Conservation (phyloP, 257 asterid genomes). For the Solanum lycopersicoides region DNA sequence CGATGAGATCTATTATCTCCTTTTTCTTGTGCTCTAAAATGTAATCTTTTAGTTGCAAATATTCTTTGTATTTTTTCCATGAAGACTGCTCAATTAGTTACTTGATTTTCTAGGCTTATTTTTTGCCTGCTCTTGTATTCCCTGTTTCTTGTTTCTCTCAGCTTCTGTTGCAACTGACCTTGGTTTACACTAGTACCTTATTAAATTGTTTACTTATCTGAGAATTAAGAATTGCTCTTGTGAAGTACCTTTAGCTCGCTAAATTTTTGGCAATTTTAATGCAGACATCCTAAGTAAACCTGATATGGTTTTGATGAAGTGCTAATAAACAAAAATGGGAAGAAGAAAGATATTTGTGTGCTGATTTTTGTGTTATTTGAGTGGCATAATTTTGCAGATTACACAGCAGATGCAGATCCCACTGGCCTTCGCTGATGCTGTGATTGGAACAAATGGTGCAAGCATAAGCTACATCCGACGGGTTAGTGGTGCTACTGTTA, state of each 20-base stretch:
- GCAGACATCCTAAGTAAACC: neutral
- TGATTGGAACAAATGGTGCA: slow-evolving; percentile 85
- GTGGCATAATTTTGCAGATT: slow-evolving; percentile 32
- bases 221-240: neutral
- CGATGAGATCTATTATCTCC: neutral
- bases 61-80: neutral
- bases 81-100: neutral
- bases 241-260: neutral
- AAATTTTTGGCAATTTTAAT: neutral
- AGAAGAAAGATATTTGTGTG: neutral
- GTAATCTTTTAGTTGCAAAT: neutral
- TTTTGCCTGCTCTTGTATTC: neutral
- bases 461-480: slow-evolving; percentile 87
- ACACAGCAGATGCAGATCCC: slow-evolving; percentile 85
- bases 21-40: neutral
- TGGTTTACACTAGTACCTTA: neutral
- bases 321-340: neutral
- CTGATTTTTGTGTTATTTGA: neutral
- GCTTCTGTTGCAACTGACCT: neutral
- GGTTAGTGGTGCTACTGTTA: slow-evolving; percentile 89
- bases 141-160: neutral
- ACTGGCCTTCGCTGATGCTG: slow-evolving; percentile 93
- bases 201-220: neutral
- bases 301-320: neutral
- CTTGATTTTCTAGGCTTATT: neutral